These are phyloP conservation scores for Geum urbanum DNA, from an alignment of 306 rosid species.

Conservation along the genomic window DNA sequence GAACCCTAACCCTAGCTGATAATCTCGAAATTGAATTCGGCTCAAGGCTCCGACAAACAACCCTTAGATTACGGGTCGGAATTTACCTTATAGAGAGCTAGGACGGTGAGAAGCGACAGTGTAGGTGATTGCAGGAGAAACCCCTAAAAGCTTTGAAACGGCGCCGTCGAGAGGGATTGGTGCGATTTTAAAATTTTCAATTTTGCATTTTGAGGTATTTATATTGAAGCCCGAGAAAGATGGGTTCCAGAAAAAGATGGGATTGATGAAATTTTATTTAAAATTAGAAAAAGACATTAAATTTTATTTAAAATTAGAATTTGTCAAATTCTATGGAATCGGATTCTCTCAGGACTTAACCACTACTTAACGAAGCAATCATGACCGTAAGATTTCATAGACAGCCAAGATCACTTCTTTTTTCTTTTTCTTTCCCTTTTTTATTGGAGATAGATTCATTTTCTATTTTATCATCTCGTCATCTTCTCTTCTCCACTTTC, in stretches of 20 bases:
- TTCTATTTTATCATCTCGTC: no score
- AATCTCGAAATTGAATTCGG: background rate
- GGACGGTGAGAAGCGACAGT: constrained; percentile 1
- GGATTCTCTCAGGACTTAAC: no score
- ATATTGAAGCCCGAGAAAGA: background rate
- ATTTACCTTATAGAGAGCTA: constrained; percentile 9
- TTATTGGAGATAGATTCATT: no score
- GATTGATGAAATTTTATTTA: rapidly evolving
- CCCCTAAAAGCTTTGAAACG: constrained; percentile 17
- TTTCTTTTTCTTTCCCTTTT: no score
- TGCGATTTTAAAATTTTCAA: constrained; percentile 2
- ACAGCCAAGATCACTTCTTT: no score
- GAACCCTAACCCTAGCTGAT: constrained; percentile 1
- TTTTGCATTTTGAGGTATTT: constrained; percentile 12
- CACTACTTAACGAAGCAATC: no score
- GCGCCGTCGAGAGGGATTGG: constrained; percentile 1
- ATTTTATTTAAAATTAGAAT: no score
- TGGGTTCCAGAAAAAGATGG: background rate
- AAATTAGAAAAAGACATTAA: no score
- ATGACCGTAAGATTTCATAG: no score
- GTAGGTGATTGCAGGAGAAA: constrained; percentile 18
- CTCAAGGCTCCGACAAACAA: background rate
- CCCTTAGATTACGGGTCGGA: background rate
- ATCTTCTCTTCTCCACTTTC: no score
- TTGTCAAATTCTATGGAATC: no score